Percentiles rank a stretch among this genome's conserved stretches.
Evolutionary conservation across 2,329 filamentous ascomycete species (phyloP).

Genomic region (Aspergillus quadrilineatus): DNA sequence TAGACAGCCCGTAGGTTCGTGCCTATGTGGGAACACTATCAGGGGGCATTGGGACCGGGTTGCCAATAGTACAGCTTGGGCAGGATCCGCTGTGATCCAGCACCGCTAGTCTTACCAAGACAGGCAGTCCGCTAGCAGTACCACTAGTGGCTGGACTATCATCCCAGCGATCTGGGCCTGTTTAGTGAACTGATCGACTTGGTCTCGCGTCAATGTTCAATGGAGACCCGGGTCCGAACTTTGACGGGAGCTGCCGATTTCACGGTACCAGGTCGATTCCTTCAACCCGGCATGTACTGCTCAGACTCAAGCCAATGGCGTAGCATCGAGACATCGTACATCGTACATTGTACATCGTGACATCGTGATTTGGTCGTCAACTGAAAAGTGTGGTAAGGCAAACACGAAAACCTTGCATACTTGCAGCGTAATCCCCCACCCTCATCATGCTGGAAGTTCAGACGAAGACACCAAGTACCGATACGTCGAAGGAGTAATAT

Average conservation of each 20-base stretch:
- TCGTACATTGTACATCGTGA: too few relatives aligned
- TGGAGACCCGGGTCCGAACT: background rate
- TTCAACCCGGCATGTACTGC: background rate
- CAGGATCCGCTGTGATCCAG: background rate
- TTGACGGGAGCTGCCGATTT: slow-evolving; percentile 14
- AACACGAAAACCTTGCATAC: background rate
- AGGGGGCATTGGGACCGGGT: background rate
- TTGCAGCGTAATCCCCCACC: background rate
- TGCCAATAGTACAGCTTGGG: background rate
- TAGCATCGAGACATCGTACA: background rate
- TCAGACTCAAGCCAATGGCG: background rate
- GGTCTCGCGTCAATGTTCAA: too few relatives aligned
- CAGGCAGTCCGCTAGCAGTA: background rate
- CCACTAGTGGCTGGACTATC: slow-evolving; percentile 13
- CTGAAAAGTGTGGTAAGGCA: background rate
- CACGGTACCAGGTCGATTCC: background rate
- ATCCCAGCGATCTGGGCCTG: slow-evolving; percentile 1
- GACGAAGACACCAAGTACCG: background rate
- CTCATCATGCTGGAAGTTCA: background rate
- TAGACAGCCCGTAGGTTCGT: background rate
- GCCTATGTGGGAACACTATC: background rate
- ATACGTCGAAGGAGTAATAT: background rate
- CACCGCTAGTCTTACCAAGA: background rate
- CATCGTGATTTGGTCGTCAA: background rate
- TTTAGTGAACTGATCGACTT: slow-evolving; percentile 6